Percentiles rank a stretch among this genome's conserved stretches.
Evolutionary conservation across 2,329 filamentous ascomycete species (phyloP).

Genomic region (Colletotrichum higginsianum): DNA sequence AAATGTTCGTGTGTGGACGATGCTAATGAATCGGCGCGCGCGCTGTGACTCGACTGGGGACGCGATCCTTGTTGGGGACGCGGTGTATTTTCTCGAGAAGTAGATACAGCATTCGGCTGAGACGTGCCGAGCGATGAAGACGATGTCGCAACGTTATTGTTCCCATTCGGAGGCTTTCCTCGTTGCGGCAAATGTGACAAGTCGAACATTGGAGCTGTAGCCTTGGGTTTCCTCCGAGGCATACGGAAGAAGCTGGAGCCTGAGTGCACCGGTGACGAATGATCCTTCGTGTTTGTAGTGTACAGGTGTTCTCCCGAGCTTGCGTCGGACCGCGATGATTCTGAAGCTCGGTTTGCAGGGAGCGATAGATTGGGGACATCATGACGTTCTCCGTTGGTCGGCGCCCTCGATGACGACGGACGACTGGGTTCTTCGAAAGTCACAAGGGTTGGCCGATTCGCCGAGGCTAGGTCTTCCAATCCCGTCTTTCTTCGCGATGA

Average conservation of each 20-base stretch:
- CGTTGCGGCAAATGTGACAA: slow-evolving; percentile 87
- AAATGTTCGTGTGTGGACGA: slow-evolving; percentile 51
- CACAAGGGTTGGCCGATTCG: slow-evolving; percentile 50
- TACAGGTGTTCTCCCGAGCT: slow-evolving; percentile 80
- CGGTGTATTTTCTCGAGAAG: slow-evolving; percentile 35
- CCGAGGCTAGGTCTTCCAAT: slow-evolving; percentile 44
- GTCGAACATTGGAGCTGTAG: slow-evolving; percentile 85
- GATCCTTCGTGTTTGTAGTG: slow-evolving; percentile 74
- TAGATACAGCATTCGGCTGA: slow-evolving; percentile 13
- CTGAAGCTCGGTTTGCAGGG: slow-evolving; percentile 52
- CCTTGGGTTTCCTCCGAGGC: slow-evolving; percentile 81
- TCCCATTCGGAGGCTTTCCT: slow-evolving; percentile 58
- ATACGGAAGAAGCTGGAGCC: slow-evolving; percentile 86
- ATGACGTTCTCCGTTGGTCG: slow-evolving; percentile 27
- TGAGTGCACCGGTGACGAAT: slow-evolving; percentile 61
- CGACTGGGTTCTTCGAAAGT: slow-evolving; percentile 73
- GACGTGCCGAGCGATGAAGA: slow-evolving; percentile 60
- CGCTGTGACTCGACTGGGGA: slow-evolving; percentile 41
- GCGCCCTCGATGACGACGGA: slow-evolving; percentile 57
- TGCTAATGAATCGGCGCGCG: slow-evolving; percentile 39
- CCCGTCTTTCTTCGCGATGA: slow-evolving; percentile 57
- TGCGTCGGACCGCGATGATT: slow-evolving; percentile 91
- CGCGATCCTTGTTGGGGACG: slow-evolving; percentile 31
- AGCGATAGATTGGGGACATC: slow-evolving; percentile 31
- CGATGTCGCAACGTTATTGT: slow-evolving; percentile 53